Evolutionary conservation across 2,329 filamentous ascomycete genomes (phyloP).

Genomic region (Phialophora verrucosa): DNA sequence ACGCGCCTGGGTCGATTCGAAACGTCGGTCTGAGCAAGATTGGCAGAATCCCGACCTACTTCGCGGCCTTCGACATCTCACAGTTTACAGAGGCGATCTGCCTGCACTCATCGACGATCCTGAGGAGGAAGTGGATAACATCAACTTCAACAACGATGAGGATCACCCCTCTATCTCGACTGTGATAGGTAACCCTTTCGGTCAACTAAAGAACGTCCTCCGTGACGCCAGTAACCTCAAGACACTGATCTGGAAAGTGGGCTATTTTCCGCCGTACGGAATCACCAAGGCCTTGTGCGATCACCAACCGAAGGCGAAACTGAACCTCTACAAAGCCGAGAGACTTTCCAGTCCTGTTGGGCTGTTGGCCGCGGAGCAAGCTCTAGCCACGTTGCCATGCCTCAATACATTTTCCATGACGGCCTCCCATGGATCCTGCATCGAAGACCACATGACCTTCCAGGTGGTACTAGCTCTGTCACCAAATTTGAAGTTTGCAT

Average conservation of each 20-base stretch:
- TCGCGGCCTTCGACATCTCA: slow-evolving; percentile 30
- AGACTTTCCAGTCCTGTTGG: background rate
- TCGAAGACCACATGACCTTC: slow-evolving; percentile 17
- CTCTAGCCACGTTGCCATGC: slow-evolving; percentile 2
- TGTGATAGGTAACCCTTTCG: background rate
- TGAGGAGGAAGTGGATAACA: background rate
- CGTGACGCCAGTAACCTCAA: slow-evolving; percentile 26
- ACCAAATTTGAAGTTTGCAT: slow-evolving; percentile 28
- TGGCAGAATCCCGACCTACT: slow-evolving; percentile 22
- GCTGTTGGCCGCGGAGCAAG: slow-evolving; percentile 2
- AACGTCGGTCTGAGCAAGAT: background rate
- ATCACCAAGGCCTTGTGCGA: slow-evolving; percentile 24
- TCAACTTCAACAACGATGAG: background rate
- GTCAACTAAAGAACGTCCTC: slow-evolving; percentile 19
- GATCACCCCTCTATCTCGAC: background rate
- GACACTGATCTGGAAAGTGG: slow-evolving; percentile 26
- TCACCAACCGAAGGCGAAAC: slow-evolving; percentile 29
- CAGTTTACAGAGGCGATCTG: slow-evolving; percentile 7
- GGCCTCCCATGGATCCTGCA: background rate
- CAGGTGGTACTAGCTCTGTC: slow-evolving; percentile 24
- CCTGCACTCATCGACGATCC: background rate
- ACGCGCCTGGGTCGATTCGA: slow-evolving; percentile 1
- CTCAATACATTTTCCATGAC: slow-evolving; percentile 20
- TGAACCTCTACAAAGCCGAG: slow-evolving; percentile 22
- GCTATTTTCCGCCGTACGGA: background rate